Conservation (phyloP, 202 grass and related monocot genomes). For the Musa balbisiana region DNA sequence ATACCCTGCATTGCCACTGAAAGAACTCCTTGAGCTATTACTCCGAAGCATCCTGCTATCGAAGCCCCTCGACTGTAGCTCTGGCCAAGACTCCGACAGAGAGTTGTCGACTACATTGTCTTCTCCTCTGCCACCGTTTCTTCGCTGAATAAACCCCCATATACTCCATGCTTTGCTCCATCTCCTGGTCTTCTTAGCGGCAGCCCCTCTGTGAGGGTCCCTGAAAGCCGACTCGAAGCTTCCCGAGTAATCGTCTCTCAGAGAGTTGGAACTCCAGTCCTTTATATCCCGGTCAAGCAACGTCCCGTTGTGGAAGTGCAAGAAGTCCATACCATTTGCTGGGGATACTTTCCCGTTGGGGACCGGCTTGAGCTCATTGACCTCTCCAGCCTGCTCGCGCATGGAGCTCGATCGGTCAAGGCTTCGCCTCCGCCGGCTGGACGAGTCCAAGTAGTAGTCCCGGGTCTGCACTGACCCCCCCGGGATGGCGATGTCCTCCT, state of each 20-base stretch:
- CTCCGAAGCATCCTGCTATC: conserved; percentile 68
- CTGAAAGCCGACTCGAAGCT: conserved; percentile 63
- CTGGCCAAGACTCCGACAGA: conserved; percentile 77
- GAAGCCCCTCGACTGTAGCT: conserved; percentile 35
- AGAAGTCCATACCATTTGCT: conserved; percentile 71
- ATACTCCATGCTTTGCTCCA: conserved; percentile 95
- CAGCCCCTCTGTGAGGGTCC: conserved; percentile 29
- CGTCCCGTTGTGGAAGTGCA: conserved; percentile 59
- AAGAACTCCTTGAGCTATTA: conserved; percentile 78
- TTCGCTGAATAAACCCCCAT: conserved; percentile 69
- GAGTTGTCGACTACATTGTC: conserved; percentile 53
- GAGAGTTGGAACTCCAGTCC: conserved; percentile 54
- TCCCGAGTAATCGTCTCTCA: conserved; percentile 79
- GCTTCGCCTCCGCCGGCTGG: conserved; percentile 52
- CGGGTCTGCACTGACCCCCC: conserved; percentile 57
- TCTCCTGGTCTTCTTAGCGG: conserved; percentile 57
- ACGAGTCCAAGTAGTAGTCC: conserved; percentile 78
- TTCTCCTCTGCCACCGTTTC: conserved; percentile 36
- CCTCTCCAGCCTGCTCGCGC: conserved; percentile 54
- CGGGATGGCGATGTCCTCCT: conserved; percentile 59
- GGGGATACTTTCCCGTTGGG: conserved; percentile 40
- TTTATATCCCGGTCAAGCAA: conserved; percentile 69
- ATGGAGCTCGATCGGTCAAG: conserved; percentile 69
- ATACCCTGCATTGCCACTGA: conserved; percentile 75
- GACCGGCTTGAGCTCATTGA: conserved; percentile 35